A percentile compares a stretch with the other conserved stretches of the same genome.
Evolutionary conservation across 169 alveolate genomes (phyloP).

Genomic region (Cryptosporidium muris): DNA sequence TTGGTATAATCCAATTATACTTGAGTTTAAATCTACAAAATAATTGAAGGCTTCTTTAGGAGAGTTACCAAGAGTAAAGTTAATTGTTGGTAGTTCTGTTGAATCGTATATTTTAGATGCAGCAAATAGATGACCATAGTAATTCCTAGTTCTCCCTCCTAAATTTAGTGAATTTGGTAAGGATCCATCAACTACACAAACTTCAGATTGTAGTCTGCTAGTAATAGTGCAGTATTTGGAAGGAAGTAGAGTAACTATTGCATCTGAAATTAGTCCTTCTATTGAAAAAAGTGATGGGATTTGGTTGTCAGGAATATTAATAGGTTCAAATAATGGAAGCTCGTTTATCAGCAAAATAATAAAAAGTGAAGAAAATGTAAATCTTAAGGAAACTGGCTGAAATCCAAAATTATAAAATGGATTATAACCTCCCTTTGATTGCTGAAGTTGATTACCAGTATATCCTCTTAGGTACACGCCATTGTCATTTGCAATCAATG

Average conservation of each 20-base stretch:
- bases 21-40: too few species aligned
- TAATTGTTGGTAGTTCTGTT: too few species aligned
- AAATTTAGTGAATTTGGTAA: too few species aligned
- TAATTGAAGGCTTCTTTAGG: too few species aligned
- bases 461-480: constrained; percentile 15
- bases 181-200: too few species aligned
- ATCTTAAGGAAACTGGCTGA: constrained; percentile 21
- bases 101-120: too few species aligned
- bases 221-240: constrained; percentile 13
- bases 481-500: constrained; percentile 22
- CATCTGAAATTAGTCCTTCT: constrained; percentile 1
- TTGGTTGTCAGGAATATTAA: constrained; percentile 29
- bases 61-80: too few species aligned
- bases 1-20: too few species aligned
- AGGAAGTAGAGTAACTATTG: constrained; percentile 45
- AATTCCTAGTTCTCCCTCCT: too few species aligned
- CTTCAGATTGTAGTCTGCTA: too few species aligned
- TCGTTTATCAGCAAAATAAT: constrained; percentile 26
- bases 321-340: constrained; percentile 15
- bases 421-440: constrained; percentile 53
- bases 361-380: constrained; percentile 19
- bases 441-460: constrained; percentile 30
- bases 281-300: background rate
- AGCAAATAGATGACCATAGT: too few species aligned
- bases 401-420: constrained; percentile 40